Conservation (phyloP, 129 eudicot species). For the Glebionis coronaria region DNA sequence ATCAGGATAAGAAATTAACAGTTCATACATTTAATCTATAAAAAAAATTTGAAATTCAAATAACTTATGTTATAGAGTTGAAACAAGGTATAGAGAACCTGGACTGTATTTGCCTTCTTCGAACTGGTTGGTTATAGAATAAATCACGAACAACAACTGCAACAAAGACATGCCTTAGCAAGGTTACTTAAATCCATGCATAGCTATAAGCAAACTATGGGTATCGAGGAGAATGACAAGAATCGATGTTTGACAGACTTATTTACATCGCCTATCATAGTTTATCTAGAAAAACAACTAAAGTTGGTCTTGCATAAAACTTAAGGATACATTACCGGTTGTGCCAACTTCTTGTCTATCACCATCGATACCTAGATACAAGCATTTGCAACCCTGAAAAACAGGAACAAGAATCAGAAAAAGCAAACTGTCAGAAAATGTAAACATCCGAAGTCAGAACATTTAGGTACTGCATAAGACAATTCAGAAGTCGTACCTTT, state of each 20-base stretch:
- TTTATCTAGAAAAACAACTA: neutral
- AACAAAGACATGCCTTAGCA: slow-evolving; percentile 18
- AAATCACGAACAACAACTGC: slow-evolving; percentile 83
- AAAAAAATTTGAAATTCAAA: neutral
- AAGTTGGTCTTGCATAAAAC: neutral
- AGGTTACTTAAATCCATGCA: neutral
- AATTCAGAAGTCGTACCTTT: slow-evolving; percentile 45
- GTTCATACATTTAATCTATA: slow-evolving; percentile 7
- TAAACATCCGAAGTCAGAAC: neutral
- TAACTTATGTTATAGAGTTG: neutral
- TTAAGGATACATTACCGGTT: slow-evolving; percentile 49
- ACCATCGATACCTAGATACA: slow-evolving; percentile 78
- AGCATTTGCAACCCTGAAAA: slow-evolving; percentile 75
- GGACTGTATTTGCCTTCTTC: slow-evolving; percentile 75
- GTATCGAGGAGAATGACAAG: neutral
- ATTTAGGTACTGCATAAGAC: neutral
- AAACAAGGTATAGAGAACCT: slow-evolving; percentile 47
- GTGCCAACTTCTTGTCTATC: slow-evolving; percentile 83
- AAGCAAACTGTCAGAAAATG: slow-evolving; percentile 2
- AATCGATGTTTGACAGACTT: neutral
- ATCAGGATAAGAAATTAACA: slow-evolving; percentile 22
- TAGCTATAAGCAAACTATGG: no score
- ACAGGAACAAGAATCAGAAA: slow-evolving; percentile 14
- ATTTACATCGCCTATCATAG: no score
- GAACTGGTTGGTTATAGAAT: slow-evolving; percentile 96